Conservation (phyloP, 495 filamentous ascomycete species). For the Talaromyces borbonicus region DNA sequence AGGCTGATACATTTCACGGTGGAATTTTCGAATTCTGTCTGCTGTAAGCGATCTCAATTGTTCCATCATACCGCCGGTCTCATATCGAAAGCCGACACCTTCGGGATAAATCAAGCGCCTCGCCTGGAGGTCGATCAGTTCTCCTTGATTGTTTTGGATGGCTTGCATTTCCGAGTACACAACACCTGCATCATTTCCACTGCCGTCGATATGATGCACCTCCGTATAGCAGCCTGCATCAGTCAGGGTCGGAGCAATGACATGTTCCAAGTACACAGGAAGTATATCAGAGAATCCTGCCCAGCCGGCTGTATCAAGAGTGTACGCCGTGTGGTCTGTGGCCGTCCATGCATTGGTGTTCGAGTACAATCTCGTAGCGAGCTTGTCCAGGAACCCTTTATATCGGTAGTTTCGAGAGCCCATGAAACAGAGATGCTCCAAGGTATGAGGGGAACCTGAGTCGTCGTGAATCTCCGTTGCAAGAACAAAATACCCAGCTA, state of each 20-base stretch:
- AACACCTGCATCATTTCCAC: slow-evolving; percentile 90
- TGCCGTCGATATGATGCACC: slow-evolving; percentile 89
- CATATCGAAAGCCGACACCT: slow-evolving; percentile 85
- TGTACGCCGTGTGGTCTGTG: slow-evolving; percentile 95
- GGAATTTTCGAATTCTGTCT: slow-evolving; percentile 83
- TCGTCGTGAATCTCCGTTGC: slow-evolving; percentile 97
- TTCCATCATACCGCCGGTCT: slow-evolving; percentile 96
- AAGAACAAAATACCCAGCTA: slow-evolving; percentile 87
- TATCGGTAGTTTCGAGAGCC: slow-evolving; percentile 89
- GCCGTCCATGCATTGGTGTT: slow-evolving; percentile 92
- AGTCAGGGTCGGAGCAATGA: slow-evolving; percentile 82
- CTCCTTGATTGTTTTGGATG: slow-evolving; percentile 68
- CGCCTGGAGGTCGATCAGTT: slow-evolving; percentile 76
- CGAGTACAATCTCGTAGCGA: slow-evolving; percentile 87
- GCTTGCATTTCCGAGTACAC: slow-evolving; percentile 99
- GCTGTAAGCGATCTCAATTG: slow-evolving; percentile 74
- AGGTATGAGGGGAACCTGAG: slow-evolving; percentile 87
- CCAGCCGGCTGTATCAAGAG: slow-evolving; percentile 89
- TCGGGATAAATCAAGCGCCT: slow-evolving; percentile 77
- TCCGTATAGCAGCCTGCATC: slow-evolving; percentile 92
- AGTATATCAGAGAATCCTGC: slow-evolving; percentile 91
- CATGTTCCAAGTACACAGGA: slow-evolving; percentile 91
- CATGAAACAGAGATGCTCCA: slow-evolving; percentile 98
- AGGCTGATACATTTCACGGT: slow-evolving; percentile 96
- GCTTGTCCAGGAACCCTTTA: slow-evolving; percentile 88